A percentile compares a stretch with the other conserved stretches of the same genome.
Conservation (phyloP, 768 basidiomycete species). For the Lactifluus echinatus region DNA sequence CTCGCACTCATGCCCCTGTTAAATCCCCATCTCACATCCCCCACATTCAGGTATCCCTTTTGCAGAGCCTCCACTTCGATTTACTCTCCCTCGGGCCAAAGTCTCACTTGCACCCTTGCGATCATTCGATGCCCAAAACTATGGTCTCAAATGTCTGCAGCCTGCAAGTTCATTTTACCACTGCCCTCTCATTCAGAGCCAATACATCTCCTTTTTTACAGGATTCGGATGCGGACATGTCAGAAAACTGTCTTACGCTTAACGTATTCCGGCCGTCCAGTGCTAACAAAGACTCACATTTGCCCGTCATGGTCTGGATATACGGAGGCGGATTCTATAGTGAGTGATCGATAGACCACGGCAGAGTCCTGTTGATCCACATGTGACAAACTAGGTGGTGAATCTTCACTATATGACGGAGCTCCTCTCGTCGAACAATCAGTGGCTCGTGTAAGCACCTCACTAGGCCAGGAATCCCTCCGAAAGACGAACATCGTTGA, state of each 20-base stretch:
- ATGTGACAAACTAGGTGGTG: not conserved
- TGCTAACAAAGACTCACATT: slow-evolving; percentile 17
- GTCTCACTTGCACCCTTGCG: slow-evolving; percentile 14
- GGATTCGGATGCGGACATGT: slow-evolving; percentile 16
- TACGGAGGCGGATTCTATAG: slow-evolving; percentile 34
- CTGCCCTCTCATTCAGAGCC: not conserved
- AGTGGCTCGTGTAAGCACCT: slow-evolving; percentile 10
- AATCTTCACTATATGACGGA: slow-evolving; percentile 3
- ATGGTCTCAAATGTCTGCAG: slow-evolving; percentile 27
- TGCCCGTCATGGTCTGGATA: slow-evolving; percentile 40
- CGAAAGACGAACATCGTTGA: not conserved
- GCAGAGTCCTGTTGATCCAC: not conserved
- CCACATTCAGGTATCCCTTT: slow-evolving; percentile 27
- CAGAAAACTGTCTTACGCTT: slow-evolving; percentile 42
- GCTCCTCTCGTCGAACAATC: slow-evolving; percentile 7
- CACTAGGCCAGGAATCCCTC: not conserved
- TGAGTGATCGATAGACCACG: not conserved
- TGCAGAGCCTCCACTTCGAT: slow-evolving; percentile 29
- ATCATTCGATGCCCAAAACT: slow-evolving; percentile 27
- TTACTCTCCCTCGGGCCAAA: slow-evolving; percentile 24
- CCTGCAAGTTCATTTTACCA: not conserved
- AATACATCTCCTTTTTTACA: not conserved
- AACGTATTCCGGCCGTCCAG: slow-evolving; percentile 39
- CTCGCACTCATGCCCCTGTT: not conserved
- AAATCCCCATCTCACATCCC: not conserved